Percentiles rank a stretch among this genome's conserved stretches.
These are phyloP conservation scores for Mycena floridula DNA, from an alignment of 768 basidiomycete genomes.

Conservation along the genomic window DNA sequence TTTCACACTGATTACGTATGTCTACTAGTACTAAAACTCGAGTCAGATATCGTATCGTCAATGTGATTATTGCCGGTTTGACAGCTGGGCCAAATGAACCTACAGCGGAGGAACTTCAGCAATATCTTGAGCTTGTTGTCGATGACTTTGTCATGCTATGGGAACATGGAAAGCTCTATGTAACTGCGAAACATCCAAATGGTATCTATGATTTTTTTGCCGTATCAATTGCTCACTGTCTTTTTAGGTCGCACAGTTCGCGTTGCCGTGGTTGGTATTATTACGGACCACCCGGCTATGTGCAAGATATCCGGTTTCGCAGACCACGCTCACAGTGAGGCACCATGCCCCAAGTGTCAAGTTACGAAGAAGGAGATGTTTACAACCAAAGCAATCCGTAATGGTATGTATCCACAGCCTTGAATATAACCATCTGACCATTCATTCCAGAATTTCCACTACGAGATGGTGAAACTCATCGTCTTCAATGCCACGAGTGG, in stretches of 20 bases:
- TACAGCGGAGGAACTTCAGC: constrained; percentile 10
- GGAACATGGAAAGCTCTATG: constrained; percentile 7
- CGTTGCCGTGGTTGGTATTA: constrained; percentile 17
- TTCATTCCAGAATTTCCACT: constrained; percentile 4
- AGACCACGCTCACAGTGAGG: constrained; percentile 16
- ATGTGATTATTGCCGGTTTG: constrained; percentile 11
- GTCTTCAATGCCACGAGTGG: constrained; percentile 8
- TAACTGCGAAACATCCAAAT: no score
- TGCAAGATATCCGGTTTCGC: constrained; percentile 19
- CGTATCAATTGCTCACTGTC: no score
- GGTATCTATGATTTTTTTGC: no score
- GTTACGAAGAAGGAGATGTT: constrained; percentile 12
- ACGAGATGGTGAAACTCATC: constrained; percentile 7
- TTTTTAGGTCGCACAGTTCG: constrained; percentile 16
- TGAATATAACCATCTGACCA: no score
- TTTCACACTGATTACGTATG: background rate
- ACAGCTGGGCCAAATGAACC: constrained; percentile 15
- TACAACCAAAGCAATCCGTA: constrained; percentile 8
- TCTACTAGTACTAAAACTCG: background rate
- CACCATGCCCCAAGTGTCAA: constrained; percentile 20
- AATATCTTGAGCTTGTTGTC: constrained; percentile 9
- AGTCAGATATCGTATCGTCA: constrained; percentile 7
- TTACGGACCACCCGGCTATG: constrained; percentile 24
- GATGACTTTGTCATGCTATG: constrained; percentile 14
- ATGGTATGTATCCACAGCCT: no score